These are phyloP conservation scores for Penicillium sp. DNA, from an alignment of 2,329 filamentous ascomycete genomes.

Conservation along the genomic window DNA sequence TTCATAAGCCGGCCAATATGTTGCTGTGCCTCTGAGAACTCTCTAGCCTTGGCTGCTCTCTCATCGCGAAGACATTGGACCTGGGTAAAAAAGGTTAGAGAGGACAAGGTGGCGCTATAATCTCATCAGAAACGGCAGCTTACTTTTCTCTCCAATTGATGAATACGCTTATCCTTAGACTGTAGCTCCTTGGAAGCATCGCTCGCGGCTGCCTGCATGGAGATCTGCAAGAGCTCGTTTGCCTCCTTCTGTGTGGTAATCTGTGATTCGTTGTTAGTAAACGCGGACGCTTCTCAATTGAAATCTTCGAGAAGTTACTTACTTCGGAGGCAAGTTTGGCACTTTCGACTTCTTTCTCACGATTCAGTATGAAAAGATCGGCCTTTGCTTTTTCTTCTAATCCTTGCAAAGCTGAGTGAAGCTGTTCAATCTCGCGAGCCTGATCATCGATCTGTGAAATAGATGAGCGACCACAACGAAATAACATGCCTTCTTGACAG, in stretches of 20 bases:
- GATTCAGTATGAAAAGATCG: slow-evolving; percentile 27
- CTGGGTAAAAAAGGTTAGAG: slow-evolving; percentile 21
- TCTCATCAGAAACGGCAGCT: background rate
- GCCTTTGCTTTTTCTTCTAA: slow-evolving; percentile 25
- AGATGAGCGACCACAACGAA: background rate
- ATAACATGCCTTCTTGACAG: background rate
- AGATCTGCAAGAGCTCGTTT: slow-evolving; percentile 29
- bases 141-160: slow-evolving; percentile 42
- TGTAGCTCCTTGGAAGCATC: slow-evolving; percentile 36
- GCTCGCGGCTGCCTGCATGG: slow-evolving; percentile 31
- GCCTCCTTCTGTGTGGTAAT: slow-evolving; percentile 31
- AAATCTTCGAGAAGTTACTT: background rate
- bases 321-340: slow-evolving; percentile 31
- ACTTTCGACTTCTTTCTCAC: slow-evolving; percentile 28
- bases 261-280: slow-evolving; percentile 19
- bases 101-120: background rate
- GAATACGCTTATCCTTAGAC: slow-evolving; percentile 36
- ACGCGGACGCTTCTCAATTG: too few species aligned
- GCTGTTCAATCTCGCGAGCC: slow-evolving; percentile 24
- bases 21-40: slow-evolving; percentile 46
- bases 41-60: slow-evolving; percentile 42
- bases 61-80: slow-evolving; percentile 42
- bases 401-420: slow-evolving; percentile 28
- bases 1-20: slow-evolving; percentile 44
- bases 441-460: slow-evolving; percentile 31